These are phyloP conservation scores for Paraphoma sp. DNA, from an alignment of 2,329 filamentous ascomycete species.

Conservation along the genomic window DNA sequence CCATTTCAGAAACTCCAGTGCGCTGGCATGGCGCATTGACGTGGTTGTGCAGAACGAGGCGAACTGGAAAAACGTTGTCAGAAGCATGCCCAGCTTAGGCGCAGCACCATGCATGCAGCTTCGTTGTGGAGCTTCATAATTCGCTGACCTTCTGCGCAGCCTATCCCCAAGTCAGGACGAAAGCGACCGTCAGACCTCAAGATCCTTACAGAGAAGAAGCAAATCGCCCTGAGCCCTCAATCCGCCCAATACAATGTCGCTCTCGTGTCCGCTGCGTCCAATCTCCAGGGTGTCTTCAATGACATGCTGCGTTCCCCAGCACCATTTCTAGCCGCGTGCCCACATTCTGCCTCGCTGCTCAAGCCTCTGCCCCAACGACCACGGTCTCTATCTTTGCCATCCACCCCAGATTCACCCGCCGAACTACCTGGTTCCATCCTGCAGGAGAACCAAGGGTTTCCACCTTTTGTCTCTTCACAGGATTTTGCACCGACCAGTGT, in stretches of 20 bases:
- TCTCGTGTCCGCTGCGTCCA: conserved; percentile 37
- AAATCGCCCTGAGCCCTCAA: conserved; percentile 29
- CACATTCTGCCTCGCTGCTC: conserved; percentile 38
- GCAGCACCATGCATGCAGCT: conserved; percentile 22
- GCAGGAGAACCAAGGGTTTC: conserved; percentile 43
- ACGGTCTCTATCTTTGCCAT: conserved; percentile 49
- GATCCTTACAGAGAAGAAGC: conserved; percentile 31
- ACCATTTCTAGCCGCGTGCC: conserved; percentile 36
- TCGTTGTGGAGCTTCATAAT: conserved; percentile 39
- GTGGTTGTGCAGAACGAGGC: conserved; percentile 39
- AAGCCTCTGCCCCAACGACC: conserved; percentile 47
- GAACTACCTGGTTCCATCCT: conserved; percentile 39
- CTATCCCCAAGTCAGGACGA: conserved; percentile 23
- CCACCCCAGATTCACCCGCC: conserved; percentile 44
- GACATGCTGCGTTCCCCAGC: conserved; percentile 52
- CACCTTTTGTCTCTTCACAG: conserved; percentile 23
- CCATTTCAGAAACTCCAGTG: conserved; percentile 19
- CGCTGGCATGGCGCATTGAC: conserved; percentile 41
- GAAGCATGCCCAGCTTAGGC: conserved; percentile 29
- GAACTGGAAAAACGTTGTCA: conserved; percentile 21
- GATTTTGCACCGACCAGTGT: conserved; percentile 17
- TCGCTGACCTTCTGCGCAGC: conserved; percentile 40
- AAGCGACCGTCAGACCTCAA: conserved; percentile 40
- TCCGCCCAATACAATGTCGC: conserved; percentile 37
- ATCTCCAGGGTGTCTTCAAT: conserved; percentile 51